Evolutionary conservation across 208 protist genomes (phyloP).

Genomic region (Trypanosoma conorhini): DNA sequence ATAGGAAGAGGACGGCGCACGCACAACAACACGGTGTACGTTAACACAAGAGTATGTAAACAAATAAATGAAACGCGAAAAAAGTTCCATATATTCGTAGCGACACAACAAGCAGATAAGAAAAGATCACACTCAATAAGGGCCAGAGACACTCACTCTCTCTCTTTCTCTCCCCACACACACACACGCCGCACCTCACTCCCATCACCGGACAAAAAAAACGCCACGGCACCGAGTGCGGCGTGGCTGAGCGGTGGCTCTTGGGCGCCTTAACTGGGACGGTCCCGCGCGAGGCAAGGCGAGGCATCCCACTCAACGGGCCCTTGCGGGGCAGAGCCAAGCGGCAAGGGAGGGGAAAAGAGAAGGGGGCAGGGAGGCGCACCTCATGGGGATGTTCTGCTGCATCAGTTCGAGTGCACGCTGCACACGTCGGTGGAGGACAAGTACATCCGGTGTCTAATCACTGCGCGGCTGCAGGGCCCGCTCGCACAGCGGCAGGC

Average conservation of each 20-base stretch:
- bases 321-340: background rate
- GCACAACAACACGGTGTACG: background rate
- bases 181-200: background rate
- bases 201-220: background rate
- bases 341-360: background rate
- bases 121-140: background rate
- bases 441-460: conserved; percentile 11
- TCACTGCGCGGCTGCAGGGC: conserved; percentile 7
- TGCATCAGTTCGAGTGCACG: conserved; percentile 12
- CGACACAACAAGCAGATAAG: too few relatives aligned
- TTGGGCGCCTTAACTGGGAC: conserved; percentile 22
- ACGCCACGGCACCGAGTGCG: conserved; percentile 21
- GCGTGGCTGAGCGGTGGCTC: background rate
- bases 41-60: too few relatives aligned
- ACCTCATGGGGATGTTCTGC: conserved; percentile 5
- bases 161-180: too few relatives aligned
- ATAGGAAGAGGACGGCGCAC: background rate
- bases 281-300: background rate
- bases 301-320: conserved; percentile 10
- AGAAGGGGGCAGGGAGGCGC: background rate
- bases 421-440: conserved; percentile 9
- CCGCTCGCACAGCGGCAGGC: background rate
- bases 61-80: too few relatives aligned
- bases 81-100: too few relatives aligned
- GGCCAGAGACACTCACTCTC: too few relatives aligned